phyloP scores from a whole-genome alignment of 805 yeast genomes.

The Vanderwaltozyma verrucispora region DNA sequence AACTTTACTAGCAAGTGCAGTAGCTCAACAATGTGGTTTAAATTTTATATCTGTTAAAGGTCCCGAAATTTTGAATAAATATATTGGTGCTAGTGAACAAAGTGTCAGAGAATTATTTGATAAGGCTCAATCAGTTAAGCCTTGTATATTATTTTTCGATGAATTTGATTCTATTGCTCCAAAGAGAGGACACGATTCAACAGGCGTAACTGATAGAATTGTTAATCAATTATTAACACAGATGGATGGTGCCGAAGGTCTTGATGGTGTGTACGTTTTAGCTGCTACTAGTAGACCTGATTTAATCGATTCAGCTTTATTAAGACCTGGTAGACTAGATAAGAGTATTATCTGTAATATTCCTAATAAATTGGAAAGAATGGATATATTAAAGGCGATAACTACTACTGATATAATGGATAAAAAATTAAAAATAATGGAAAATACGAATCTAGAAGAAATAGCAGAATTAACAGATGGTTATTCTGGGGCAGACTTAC shows the following conservation, averaged over 20 bases:
- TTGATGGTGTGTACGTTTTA: slow-evolving; percentile 90
- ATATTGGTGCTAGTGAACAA: slow-evolving; percentile 96
- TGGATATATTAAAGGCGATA: slow-evolving; percentile 46
- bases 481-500: slow-evolving; percentile 90
- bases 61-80: slow-evolving; percentile 89
- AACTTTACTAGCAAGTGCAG: slow-evolving; percentile 84
- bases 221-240: slow-evolving; percentile 95
- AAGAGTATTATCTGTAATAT: slow-evolving; percentile 84
- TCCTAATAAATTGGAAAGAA: slow-evolving; percentile 61
- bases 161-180: slow-evolving; percentile 97
- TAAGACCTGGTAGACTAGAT: slow-evolving; percentile 94
- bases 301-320: slow-evolving; percentile 83
- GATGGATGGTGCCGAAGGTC: slow-evolving; percentile 98
- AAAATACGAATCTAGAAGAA: slow-evolving; percentile 39
- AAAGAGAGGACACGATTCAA: slow-evolving; percentile 93
- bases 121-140: slow-evolving; percentile 89
- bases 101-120: slow-evolving; percentile 88
- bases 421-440: slow-evolving; percentile 36
- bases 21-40: slow-evolving; percentile 87
- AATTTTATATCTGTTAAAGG: slow-evolving; percentile 92
- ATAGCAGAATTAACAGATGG: slow-evolving; percentile 60
- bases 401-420: slow-evolving; percentile 14
- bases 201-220: slow-evolving; percentile 96
- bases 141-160: slow-evolving; percentile 86
- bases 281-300: slow-evolving; percentile 98